A percentile compares a stretch with the other conserved stretches of the same genome.
phyloP scores from a whole-genome alignment of 2,329 filamentous ascomycete species.

The Fusarium incarnatum region DNA sequence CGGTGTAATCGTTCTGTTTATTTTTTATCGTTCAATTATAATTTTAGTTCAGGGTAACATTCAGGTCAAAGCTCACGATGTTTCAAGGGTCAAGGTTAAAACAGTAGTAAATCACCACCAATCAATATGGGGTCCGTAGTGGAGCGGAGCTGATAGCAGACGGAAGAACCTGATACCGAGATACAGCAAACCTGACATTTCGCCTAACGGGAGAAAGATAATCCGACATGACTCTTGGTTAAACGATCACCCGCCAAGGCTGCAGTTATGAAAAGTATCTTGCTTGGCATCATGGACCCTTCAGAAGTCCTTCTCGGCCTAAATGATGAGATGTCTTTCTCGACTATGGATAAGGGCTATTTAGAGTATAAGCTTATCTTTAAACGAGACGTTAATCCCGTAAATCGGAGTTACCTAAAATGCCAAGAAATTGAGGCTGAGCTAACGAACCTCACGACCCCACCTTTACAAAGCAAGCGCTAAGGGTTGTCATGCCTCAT shows the following conservation, averaged over 20 bases:
- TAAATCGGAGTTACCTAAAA: neutral
- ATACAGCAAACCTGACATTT: no score
- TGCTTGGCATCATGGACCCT: neutral
- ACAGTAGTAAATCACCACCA: neutral
- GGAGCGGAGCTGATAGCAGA: no score
- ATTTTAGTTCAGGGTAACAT: neutral
- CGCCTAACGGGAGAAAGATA: neutral
- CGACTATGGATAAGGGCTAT: no score
- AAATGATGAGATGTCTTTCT: no score
- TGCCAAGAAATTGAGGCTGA: conserved; percentile 1
- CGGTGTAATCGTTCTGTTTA: neutral
- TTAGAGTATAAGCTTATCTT: no score
- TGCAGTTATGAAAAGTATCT: neutral
- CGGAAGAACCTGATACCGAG: neutral
- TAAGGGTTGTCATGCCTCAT: neutral
- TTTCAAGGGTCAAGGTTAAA: neutral
- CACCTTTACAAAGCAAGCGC: neutral
- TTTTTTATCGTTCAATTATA: neutral
- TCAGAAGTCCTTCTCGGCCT: no score
- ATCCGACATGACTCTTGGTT: neutral
- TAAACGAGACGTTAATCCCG: no score
- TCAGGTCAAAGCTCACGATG: neutral
- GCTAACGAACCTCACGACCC: neutral
- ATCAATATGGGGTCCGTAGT: neutral
- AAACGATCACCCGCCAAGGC: neutral